Evolutionary conservation across 306 rosid genomes (phyloP), one percentile per base, ranked within the genome.

Genomic region (Sicyos baderoa): DNA sequence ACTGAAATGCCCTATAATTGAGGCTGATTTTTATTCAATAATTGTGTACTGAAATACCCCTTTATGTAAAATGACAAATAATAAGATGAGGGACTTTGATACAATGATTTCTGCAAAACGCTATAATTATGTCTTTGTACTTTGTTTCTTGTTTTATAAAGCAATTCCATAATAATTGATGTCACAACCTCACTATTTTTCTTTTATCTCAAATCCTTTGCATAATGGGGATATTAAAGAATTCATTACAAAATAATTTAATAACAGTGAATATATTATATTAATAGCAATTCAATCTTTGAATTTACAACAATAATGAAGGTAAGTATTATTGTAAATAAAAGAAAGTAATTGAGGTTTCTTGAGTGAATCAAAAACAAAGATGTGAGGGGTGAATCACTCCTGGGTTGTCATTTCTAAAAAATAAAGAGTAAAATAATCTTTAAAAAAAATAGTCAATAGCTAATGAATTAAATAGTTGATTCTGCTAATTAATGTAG

Each of bases 111-210:
- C 25, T 60, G 74, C 13, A 70, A 70, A 45, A 79, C 77, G 57
- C 9, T 68, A 83, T 83, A 53, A 83, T 80, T 72, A 76, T 77
- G 87, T 75, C 76, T 40, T 50, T 55, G 73, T 56, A 78, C 70
- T 66, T 65, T 22, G 7, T 45, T 81, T 58, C 77, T 76, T 80
- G 72, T 73, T 60, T 72, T 68, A 63, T 72, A 65, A 66, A 75
- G 54, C 37, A 54, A 32, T 52, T 76, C 27, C 42, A 42, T 61
- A 53, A 80, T 83, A 57, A 77, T 40, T 83, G 72, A 77, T 50
- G 17, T 42, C 82, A 82, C 79, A 73, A 58, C 72, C 57, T 58
- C 72, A 18, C 78, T 73, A 17, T 4, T 52, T 16, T 3, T 68
- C 32, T 68, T 50, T 4, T 68, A 25, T 50, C 16, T 61, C 9